Conservation (phyloP, 768 basidiomycete species). For the Tremella mesenterica region DNA sequence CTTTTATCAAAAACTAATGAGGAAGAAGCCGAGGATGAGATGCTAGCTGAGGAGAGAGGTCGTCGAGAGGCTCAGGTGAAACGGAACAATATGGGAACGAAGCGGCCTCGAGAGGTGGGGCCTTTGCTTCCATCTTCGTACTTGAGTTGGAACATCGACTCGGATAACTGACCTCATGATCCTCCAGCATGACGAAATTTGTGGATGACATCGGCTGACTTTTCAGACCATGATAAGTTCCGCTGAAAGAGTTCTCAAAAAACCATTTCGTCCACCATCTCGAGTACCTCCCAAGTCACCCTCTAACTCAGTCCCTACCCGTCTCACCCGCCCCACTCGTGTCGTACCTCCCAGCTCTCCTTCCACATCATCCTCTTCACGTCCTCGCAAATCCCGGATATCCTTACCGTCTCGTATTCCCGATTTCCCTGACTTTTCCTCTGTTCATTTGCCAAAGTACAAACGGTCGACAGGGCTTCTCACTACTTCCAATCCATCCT, state of each 20-base stretch:
- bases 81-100: too few relatives aligned
- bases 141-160: too few relatives aligned
- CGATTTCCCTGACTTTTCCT: not conserved
- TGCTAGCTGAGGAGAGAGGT: not conserved
- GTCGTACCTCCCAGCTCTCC: not conserved
- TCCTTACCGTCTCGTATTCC: not conserved
- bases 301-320: not conserved
- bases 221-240: conserved; percentile 18
- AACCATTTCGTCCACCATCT: conserved; percentile 26
- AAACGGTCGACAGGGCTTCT: too few relatives aligned
- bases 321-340: too few relatives aligned
- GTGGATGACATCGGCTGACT: not conserved
- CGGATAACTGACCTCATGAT: too few relatives aligned
- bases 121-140: too few relatives aligned
- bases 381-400: not conserved
- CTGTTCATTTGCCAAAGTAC: not conserved
- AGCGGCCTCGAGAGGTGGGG: too few relatives aligned
- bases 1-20: too few relatives aligned
- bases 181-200: not conserved
- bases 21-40: not conserved
- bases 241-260: conserved; percentile 28
- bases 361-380: not conserved
- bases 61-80: not conserved
- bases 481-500: not conserved
- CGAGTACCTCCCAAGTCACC: not conserved